These are phyloP conservation scores for Talaromyces sp. DNA, from an alignment of 2,329 filamentous ascomycete genomes.

Conservation along the genomic window DNA sequence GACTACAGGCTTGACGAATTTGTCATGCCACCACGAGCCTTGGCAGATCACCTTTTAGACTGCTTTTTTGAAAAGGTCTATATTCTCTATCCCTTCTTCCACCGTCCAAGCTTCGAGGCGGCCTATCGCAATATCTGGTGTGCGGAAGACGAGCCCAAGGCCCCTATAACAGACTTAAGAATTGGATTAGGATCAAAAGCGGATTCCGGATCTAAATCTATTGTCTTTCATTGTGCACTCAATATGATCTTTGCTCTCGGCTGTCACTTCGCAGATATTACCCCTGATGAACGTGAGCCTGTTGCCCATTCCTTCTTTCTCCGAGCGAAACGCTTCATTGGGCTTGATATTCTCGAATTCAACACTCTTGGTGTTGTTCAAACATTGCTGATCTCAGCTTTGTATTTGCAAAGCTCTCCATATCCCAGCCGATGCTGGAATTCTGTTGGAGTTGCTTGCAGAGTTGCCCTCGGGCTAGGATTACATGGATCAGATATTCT, in stretches of 20 bases:
- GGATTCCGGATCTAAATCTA: conserved; percentile 22
- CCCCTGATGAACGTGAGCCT: conserved; percentile 22
- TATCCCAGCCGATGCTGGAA: conserved; percentile 43
- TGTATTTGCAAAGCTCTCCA: conserved; percentile 39
- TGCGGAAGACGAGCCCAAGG: conserved; percentile 16
- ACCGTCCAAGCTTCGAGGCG: conserved; percentile 37
- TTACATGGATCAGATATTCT: conserved; percentile 30
- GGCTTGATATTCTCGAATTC: conserved; percentile 35
- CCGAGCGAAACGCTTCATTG: conserved; percentile 29
- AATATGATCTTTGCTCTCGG: conserved; percentile 43
- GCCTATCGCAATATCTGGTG: conserved; percentile 40
- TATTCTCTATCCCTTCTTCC: conserved; percentile 44
- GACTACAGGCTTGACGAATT: conserved; percentile 28
- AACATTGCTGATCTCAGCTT: conserved; percentile 34
- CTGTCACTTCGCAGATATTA: conserved; percentile 35
- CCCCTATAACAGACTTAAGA: conserved; percentile 18
- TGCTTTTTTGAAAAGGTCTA: conserved; percentile 38
- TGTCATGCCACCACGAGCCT: conserved; percentile 34
- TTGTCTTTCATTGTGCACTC: conserved; percentile 39
- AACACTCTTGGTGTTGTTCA: conserved; percentile 39
- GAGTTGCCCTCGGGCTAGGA: conserved; percentile 40
- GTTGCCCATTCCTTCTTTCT: conserved; percentile 31
- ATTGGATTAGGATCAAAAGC: conserved; percentile 33
- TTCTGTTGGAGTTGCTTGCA: conserved; percentile 38
- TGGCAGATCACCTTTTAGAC: conserved; percentile 40